phyloP scores from a whole-genome alignment of 83 land plant species.

The Picea abies region DNA sequence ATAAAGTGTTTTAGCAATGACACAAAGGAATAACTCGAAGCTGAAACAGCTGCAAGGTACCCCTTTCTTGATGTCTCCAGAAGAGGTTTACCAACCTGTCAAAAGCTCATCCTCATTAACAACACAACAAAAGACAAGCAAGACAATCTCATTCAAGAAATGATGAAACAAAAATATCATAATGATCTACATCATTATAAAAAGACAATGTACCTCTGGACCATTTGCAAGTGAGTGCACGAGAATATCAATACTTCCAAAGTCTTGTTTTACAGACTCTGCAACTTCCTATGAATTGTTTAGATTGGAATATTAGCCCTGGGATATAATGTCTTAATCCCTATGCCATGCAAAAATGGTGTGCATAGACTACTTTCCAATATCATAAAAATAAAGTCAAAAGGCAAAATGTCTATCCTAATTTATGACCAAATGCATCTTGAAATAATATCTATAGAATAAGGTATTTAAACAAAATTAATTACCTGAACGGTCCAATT shows the following conservation, averaged over 20 bases:
- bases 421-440: no score
- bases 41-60: conserved; percentile 93
- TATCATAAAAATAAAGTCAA: background rate
- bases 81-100: conserved; percentile 86
- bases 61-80: conserved; percentile 93
- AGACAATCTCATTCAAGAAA: background rate
- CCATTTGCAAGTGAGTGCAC: conserved; percentile 98
- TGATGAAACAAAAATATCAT: background rate
- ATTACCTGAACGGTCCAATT: conserved; percentile 94
- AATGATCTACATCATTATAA: background rate
- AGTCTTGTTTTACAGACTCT: conserved; percentile 88
- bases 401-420: no score
- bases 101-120: background rate
- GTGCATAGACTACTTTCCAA: background rate
- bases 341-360: background rate
- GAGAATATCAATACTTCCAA: conserved; percentile 95
- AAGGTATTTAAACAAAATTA: background rate
- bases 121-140: conserved; percentile 3
- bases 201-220: conserved; percentile 64
- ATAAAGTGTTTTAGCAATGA: conserved; percentile 87
- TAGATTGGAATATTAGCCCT: background rate
- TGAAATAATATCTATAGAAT: no score
- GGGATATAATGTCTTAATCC: background rate
- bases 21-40: conserved; percentile 93
- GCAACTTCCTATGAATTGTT: conserved; percentile 75